Conservation (phyloP, 352 stramenopile genomes). For the Phytophthora citrophthora region DNA sequence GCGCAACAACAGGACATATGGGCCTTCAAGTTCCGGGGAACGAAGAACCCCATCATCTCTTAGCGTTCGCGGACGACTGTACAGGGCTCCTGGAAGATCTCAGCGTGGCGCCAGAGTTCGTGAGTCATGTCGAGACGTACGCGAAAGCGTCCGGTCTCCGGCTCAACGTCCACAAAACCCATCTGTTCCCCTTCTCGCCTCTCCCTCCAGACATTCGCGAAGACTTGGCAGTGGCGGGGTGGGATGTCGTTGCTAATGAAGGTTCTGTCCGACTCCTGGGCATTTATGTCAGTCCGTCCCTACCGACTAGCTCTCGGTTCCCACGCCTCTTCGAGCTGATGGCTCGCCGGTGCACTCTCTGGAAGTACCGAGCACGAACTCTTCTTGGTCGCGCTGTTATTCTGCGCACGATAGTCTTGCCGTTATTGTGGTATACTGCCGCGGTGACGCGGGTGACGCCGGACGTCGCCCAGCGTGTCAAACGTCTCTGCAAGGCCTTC, state of each 20-base stretch:
- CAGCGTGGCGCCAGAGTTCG: not conserved
- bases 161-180: constrained; percentile 18
- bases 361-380: constrained; percentile 12
- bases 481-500: constrained; percentile 6
- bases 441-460: constrained; percentile 1
- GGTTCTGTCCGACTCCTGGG: not conserved
- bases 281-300: constrained; percentile 3
- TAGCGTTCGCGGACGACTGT: constrained; percentile 29
- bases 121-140: not conserved
- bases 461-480: not conserved
- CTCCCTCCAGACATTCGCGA: not conserved
- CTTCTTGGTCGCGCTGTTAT: constrained; percentile 7
- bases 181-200: constrained; percentile 8
- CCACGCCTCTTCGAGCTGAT: not conserved
- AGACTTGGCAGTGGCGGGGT: not conserved
- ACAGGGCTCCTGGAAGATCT: constrained; percentile 13
- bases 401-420: constrained; percentile 2
- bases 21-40: not conserved
- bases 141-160: not conserved
- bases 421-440: constrained; percentile 18
- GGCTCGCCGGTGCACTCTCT: constrained; percentile 1
- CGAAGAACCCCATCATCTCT: not conserved
- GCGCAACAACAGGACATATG: not conserved
- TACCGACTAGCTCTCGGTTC: constrained; percentile 11
- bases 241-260: constrained; percentile 2